phyloP scores from a whole-genome alignment of 495 filamentous ascomycete species.

The Trichoderma virens region DNA sequence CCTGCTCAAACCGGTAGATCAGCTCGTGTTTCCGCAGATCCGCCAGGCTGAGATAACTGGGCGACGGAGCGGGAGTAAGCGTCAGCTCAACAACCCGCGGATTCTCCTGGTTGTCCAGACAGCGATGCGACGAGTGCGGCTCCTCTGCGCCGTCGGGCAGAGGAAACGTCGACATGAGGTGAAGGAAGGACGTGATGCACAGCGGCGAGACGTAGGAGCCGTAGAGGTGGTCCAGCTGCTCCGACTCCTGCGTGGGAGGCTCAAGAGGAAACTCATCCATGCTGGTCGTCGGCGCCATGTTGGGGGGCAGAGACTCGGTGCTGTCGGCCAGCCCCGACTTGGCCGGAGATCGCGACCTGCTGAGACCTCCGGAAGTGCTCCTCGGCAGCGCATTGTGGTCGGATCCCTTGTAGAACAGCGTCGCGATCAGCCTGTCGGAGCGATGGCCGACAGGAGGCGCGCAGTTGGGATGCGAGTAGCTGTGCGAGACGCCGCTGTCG shows the following conservation, averaged over 20 bases:
- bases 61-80: conserved; percentile 57
- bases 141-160: conserved; percentile 45
- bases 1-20: conserved; percentile 72
- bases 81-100: conserved; percentile 62
- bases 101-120: conserved; percentile 49
- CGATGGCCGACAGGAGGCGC: conserved; percentile 33
- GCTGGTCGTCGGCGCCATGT: conserved; percentile 56
- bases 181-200: conserved; percentile 75
- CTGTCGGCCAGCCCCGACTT: conserved; percentile 18
- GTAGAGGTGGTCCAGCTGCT: conserved; percentile 68
- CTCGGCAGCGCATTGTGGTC: background rate
- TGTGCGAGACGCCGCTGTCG: conserved; percentile 48
- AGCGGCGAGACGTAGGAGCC: conserved; percentile 69
- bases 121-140: conserved; percentile 60
- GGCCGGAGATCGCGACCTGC: conserved; percentile 19
- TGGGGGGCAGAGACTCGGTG: conserved; percentile 36
- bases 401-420: conserved; percentile 54
- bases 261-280: conserved; percentile 66
- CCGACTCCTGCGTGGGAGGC: conserved; percentile 51
- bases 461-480: conserved; percentile 49
- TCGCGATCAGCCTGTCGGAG: conserved; percentile 50
- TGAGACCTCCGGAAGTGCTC: conserved; percentile 27
- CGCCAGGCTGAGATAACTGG: conserved; percentile 57
- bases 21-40: conserved; percentile 71
- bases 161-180: conserved; percentile 63